A percentile compares a stretch with the other conserved stretches of the same genome.
Evolutionary conservation across 176 grass and related monocot genomes (phyloP).

Genomic region (Luzula sylvatica): DNA sequence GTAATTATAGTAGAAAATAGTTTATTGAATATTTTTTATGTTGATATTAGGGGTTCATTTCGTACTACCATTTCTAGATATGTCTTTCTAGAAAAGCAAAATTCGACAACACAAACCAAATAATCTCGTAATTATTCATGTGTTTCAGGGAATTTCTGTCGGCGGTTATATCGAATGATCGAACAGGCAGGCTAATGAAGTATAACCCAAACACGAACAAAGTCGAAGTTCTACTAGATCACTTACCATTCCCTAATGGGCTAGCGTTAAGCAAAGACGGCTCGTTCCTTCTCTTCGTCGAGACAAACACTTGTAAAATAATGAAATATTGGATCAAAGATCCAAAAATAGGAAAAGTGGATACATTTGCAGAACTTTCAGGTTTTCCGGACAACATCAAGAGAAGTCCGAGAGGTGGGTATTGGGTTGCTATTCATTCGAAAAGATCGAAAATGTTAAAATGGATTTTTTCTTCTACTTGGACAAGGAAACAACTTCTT

Average conservation of each 20-base stretch:
- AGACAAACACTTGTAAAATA: conserved; percentile 48
- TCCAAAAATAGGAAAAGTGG: not conserved
- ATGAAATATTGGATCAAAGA: conserved; percentile 34
- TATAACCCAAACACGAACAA: conserved; percentile 25
- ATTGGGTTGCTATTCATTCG: conserved; percentile 25
- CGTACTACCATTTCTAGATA: too few species aligned
- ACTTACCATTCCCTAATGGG: conserved; percentile 52
- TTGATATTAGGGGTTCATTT: too few species aligned
- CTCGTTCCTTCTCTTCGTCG: conserved; percentile 38
- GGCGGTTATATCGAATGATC: conserved; percentile 40
- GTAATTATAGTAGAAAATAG: too few species aligned
- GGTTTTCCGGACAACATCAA: conserved; percentile 62
- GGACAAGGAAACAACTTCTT: conserved; percentile 7
- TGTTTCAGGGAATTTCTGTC: conserved; percentile 44
- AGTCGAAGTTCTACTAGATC: conserved; percentile 34
- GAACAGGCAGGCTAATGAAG: conserved; percentile 42
- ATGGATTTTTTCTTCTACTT: not conserved
- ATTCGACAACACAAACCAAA: too few species aligned
- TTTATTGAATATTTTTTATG: too few species aligned
- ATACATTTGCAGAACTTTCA: conserved; percentile 24
- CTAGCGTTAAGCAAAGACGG: conserved; percentile 38
- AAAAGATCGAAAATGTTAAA: conserved; percentile 7
- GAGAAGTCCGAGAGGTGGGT: conserved; percentile 51
- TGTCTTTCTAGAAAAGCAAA: too few species aligned
- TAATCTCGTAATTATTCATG: not conserved